Evolutionary conservation across 805 yeast genomes (phyloP), one percentile per base, ranked within the genome.

Genomic region (Candida nitratophila): DNA sequence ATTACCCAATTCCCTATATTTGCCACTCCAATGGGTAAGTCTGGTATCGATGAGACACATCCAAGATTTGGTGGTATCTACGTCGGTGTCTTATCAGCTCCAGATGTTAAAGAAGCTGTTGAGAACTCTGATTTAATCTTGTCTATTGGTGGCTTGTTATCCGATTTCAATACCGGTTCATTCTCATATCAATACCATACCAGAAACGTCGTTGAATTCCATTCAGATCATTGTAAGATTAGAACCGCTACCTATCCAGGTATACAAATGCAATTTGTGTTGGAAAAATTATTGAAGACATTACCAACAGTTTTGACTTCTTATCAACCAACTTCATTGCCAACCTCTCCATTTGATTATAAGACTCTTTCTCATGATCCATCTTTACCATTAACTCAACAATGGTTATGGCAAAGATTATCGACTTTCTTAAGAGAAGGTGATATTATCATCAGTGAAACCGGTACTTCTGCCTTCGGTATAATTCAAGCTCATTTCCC

Each of bases 101-200:
- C 85, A 48, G 80, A 70, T 46, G 83, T 81, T 43, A 77, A 78
- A 57, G 74, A 76, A 49, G 75, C 79, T 41, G 87, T 81, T 45
- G 87, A 82, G 63, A 60, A 71, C 40, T 73, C 87, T 39, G 91
- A 84, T 65, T 71, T 84, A 61, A 73, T 84, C 44, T 65, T 84
- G 48, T 81, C 89, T 27, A 73, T 83, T 53, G 91, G 91, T 64
- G 86, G 86, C 41, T 68, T 84, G 60, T 68, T 84, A 61, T 83
- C 89, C 42, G 91, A 84, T 64, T 84, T 84, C 79, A 84, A 83
- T 73, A 83, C 91, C 43, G 90, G 90, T 60, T 81, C 90, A 22
- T 80, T 80, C 72, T 77, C 84, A 33, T 80, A 80, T 69, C 74
- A 81, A 44, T 78, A 78, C 69, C 73, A 75, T 60, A 80, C 86